phyloP scores from a whole-genome alignment of 306 rosid genomes.

The Chamaecrista fasciculata region DNA sequence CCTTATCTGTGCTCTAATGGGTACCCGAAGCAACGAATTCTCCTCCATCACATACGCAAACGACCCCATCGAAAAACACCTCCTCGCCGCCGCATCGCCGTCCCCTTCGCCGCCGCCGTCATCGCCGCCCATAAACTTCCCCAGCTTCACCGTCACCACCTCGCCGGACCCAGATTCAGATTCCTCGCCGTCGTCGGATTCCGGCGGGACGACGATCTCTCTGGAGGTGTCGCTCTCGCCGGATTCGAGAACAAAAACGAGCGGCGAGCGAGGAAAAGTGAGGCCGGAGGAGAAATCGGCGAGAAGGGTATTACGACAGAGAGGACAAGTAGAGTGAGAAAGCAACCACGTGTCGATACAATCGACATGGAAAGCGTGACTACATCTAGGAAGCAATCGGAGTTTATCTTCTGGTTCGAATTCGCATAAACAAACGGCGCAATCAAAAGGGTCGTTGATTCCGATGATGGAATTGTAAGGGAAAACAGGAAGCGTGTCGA shows the following conservation, averaged over 20 bases:
- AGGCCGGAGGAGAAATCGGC: constrained; percentile 14
- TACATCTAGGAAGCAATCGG: constrained; percentile 81
- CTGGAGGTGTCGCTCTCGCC: constrained; percentile 80
- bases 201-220: constrained; percentile 45
- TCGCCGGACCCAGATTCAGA: no score
- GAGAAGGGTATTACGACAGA: constrained; percentile 72
- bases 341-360: constrained; percentile 96
- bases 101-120: constrained; percentile 41
- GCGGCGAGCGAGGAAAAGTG: constrained; percentile 40
- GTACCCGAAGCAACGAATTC: constrained; percentile 60
- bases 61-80: constrained; percentile 96
- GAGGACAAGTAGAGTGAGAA: constrained; percentile 94
- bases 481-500: constrained; percentile 83
- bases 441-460: constrained; percentile 79
- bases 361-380: constrained; percentile 91
- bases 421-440: constrained; percentile 93
- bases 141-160: constrained; percentile 77
- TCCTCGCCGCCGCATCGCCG: constrained; percentile 57
- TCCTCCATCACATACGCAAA: constrained; percentile 90
- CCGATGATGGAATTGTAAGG: constrained; percentile 77
- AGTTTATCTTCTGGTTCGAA: constrained; percentile 84
- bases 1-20: constrained; percentile 59
- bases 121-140: constrained; percentile 74
- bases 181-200: no score
- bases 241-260: constrained; percentile 88